Evolutionary conservation across 192 early-diverging fungal species (phyloP).

Genomic region (Podila minutissima): DNA sequence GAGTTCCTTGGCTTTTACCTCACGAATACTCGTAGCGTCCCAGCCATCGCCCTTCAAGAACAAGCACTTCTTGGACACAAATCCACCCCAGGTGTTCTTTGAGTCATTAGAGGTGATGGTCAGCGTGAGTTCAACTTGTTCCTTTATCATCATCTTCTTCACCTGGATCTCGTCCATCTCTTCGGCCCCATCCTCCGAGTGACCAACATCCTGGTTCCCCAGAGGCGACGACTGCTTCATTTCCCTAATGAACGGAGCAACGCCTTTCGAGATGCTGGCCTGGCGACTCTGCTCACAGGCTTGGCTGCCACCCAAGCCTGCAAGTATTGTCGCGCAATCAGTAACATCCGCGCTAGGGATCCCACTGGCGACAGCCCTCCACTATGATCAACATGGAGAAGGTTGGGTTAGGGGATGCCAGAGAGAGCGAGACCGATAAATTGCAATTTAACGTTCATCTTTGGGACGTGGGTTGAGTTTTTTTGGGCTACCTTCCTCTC

Average conservation of each 20-base stretch:
- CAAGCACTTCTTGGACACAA: constrained; percentile 22
- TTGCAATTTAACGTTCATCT: not conserved
- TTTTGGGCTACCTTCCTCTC: not conserved
- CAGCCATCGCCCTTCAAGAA: constrained; percentile 43
- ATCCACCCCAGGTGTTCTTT: constrained; percentile 49
- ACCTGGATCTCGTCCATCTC: constrained; percentile 6
- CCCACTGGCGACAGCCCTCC: constrained; percentile 52
- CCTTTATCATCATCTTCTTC: not conserved
- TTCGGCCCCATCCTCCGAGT: constrained; percentile 10
- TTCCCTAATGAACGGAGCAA: constrained; percentile 32
- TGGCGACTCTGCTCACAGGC: constrained; percentile 44
- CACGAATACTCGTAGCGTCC: constrained; percentile 47
- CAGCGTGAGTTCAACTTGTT: constrained; percentile 25
- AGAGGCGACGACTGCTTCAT: constrained; percentile 19
- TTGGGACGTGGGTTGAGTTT: not conserved
- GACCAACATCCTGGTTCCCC: constrained; percentile 9
- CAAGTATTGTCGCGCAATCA: constrained; percentile 47
- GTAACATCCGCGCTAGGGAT: constrained; percentile 48
- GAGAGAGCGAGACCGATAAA: not conserved
- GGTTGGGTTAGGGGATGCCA: not conserved
- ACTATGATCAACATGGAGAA: not conserved
- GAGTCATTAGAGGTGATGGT: constrained; percentile 44
- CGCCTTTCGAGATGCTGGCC: constrained; percentile 21
- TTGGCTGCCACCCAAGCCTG: constrained; percentile 48
- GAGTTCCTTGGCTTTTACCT: constrained; percentile 8